These are phyloP conservation scores for Candida namnaoensis DNA, from an alignment of 805 yeast species.

Conservation along the genomic window DNA sequence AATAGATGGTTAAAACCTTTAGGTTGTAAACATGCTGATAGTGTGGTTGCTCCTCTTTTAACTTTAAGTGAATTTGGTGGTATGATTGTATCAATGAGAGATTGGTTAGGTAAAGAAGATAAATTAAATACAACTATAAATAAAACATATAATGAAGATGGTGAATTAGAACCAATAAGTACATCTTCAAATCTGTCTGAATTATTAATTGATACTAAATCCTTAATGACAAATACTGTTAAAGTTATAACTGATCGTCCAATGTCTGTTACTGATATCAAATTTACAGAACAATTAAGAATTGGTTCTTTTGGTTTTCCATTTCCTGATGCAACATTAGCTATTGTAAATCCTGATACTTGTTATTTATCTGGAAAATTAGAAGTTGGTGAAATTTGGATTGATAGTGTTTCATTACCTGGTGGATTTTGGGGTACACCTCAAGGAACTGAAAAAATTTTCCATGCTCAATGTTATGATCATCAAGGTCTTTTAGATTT, in stretches of 20 bases:
- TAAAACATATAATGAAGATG: slow-evolving; percentile 29
- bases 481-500: slow-evolving; percentile 60
- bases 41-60: slow-evolving; percentile 80
- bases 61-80: slow-evolving; percentile 94
- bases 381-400: slow-evolving; percentile 95
- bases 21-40: slow-evolving; percentile 71
- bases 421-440: slow-evolving; percentile 81
- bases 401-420: slow-evolving; percentile 85
- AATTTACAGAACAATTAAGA: slow-evolving; percentile 42
- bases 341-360: slow-evolving; percentile 92
- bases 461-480: slow-evolving; percentile 75
- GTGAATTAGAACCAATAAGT: slow-evolving; percentile 22
- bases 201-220: slow-evolving; percentile 63
- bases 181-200: slow-evolving; percentile 43
- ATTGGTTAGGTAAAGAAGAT: slow-evolving; percentile 74
- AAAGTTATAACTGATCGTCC: slow-evolving; percentile 56
- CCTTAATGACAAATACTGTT: slow-evolving; percentile 64
- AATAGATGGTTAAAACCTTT: slow-evolving; percentile 87
- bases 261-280: slow-evolving; percentile 32
- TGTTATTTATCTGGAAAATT: slow-evolving; percentile 61
- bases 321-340: slow-evolving; percentile 86
- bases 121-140: slow-evolving; percentile 43
- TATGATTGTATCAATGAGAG: slow-evolving; percentile 84
- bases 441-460: slow-evolving; percentile 62
- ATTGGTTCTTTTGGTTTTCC: slow-evolving; percentile 94